phyloP scores from a whole-genome alignment of 768 basidiomycete species.

The Suillus brevipes region DNA sequence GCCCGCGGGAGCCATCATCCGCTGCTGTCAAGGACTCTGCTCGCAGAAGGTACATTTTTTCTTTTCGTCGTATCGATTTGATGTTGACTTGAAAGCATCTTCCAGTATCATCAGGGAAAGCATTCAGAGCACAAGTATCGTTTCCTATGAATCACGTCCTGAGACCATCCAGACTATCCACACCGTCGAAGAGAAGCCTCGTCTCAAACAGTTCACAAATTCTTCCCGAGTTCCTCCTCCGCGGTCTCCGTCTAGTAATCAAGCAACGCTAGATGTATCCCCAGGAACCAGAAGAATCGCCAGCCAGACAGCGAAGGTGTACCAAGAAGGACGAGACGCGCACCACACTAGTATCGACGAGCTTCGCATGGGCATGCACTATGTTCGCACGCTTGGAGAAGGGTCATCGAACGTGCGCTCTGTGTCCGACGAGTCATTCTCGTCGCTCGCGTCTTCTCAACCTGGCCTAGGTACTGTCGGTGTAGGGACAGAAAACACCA shows the following conservation, averaged over 20 bases:
- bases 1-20: slow-evolving; percentile 28
- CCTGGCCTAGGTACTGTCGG: slow-evolving; percentile 31
- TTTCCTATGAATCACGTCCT: slow-evolving; percentile 38
- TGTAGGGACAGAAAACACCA: slow-evolving; percentile 27
- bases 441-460: slow-evolving; percentile 62
- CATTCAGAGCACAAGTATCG: slow-evolving; percentile 41
- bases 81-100: slow-evolving; percentile 33
- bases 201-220: slow-evolving; percentile 71
- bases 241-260: slow-evolving; percentile 38
- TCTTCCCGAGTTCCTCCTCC: slow-evolving; percentile 67
- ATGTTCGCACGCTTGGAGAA: slow-evolving; percentile 67
- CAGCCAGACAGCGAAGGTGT: slow-evolving; percentile 68
- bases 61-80: slow-evolving; percentile 33
- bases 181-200: slow-evolving; percentile 44
- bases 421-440: slow-evolving; percentile 49
- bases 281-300: slow-evolving; percentile 43
- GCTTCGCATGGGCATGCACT: slow-evolving; percentile 66
- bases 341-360: slow-evolving; percentile 54
- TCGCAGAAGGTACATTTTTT: slow-evolving; percentile 31
- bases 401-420: slow-evolving; percentile 39
- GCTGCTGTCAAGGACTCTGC: slow-evolving; percentile 23
- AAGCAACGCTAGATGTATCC: slow-evolving; percentile 21
- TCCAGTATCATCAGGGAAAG: slow-evolving; percentile 53
- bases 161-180: slow-evolving; percentile 22
- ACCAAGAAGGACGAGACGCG: slow-evolving; percentile 35